Base-by-base conservation (phyloP, 306 rosid species). In the Rosa lucieae region DNA sequence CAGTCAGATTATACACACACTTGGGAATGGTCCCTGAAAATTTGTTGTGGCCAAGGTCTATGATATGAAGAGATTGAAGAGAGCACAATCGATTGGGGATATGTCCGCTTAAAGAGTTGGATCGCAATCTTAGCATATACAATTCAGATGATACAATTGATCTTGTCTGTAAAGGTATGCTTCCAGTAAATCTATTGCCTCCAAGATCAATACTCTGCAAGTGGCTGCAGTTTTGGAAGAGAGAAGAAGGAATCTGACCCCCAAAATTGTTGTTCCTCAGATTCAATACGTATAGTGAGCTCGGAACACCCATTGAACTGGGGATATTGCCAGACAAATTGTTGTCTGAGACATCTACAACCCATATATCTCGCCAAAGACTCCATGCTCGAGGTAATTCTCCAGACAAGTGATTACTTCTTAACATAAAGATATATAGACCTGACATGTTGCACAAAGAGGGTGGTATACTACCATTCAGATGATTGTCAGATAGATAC, bases 281-380 rank as follows among this genome's bases (percentile, higher is more conserved):
- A 17, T 18, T 53, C 59, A 53, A 2, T 17, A 53, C 20, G 2
- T 4, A 0, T 0, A 53, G 59, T 14, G 21, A 53, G 20, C 59
- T 5, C 1, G 21, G 23, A 5, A 53, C 59, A 18, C 10, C 59
- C 59, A 53, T 53, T 53, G 59, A 53, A 17, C 59, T 53, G 2
- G 59, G 0, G 1, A 53, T 5, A 18, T 5, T 6, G 6, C 59
- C 59, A 3, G 23, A 0, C n/a, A 53, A 13, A 7, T 47, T 70
- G 43, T 70, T 70, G 59, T 70, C 1, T 6, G 35, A 56, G 8
- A 70, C 43, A 1, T 70, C 75, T 14, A 70, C 8, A 14, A 6
- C 35, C 3, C 0, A 0, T 0, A 32, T 0, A 70, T 26, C 5
- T 1, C 0, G 3, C 75, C 58, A 26, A 23, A 7, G 0, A 3